These are phyloP conservation scores for Yamadazyma epiphylla DNA, from an alignment of 1,139 yeast species.

Conservation along the genomic window DNA sequence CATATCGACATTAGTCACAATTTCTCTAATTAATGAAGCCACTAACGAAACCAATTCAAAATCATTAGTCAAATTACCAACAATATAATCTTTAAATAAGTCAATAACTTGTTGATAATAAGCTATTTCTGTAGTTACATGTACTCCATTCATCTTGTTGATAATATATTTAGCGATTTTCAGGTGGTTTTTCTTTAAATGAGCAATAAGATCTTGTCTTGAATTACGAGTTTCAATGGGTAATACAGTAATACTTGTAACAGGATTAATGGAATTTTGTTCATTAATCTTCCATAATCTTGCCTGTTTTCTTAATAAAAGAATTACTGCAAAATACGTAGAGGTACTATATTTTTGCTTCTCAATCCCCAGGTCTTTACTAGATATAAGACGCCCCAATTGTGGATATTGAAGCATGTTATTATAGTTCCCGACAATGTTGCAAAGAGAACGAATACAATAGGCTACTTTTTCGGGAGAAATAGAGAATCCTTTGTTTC, in stretches of 20 bases:
- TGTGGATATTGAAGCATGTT: slow-evolving; percentile 9
- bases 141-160: slow-evolving; percentile 1
- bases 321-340: slow-evolving; percentile 40
- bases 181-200: slow-evolving; percentile 17
- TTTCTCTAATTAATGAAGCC: slow-evolving; percentile 31
- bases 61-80: slow-evolving; percentile 44
- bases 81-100: slow-evolving; percentile 46
- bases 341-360: slow-evolving; percentile 13
- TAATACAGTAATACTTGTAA: slow-evolving; percentile 44
- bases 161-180: slow-evolving; percentile 20
- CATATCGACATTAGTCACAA: slow-evolving; percentile 21
- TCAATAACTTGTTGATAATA: slow-evolving; percentile 32
- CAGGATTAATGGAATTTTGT: slow-evolving; percentile 28
- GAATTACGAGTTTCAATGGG: slow-evolving; percentile 33
- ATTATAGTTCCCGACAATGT: not conserved
- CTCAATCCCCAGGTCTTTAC: not conserved
- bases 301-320: slow-evolving; percentile 45
- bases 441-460: too few relatives aligned
- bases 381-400: slow-evolving; percentile 11
- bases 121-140: slow-evolving; percentile 14
- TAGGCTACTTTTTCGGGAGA: not conserved
- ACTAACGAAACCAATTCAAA: slow-evolving; percentile 31
- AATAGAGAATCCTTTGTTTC: not conserved
- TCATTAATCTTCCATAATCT: slow-evolving; percentile 41
- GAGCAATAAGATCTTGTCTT: slow-evolving; percentile 5